Conservation (phyloP, 164 flowering plant genomes). For the Hamamelis virginiana region DNA sequence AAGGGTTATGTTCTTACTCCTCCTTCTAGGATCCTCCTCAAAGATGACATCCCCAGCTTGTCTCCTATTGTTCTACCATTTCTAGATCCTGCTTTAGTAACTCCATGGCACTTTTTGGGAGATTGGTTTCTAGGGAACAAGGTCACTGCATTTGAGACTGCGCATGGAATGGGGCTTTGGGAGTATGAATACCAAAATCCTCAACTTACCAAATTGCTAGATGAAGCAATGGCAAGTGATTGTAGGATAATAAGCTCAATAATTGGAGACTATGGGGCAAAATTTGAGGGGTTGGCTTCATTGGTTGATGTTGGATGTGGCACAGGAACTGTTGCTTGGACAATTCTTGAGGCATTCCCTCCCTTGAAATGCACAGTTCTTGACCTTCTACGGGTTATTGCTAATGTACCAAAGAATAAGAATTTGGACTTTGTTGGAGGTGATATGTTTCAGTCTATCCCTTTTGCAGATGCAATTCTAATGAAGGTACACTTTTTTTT, state of each 20-base stretch:
- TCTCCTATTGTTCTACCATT: slow-evolving; percentile 14
- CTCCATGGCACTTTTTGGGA: slow-evolving; percentile 28
- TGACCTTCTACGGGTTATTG: slow-evolving; percentile 31
- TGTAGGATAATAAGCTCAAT: slow-evolving; percentile 13
- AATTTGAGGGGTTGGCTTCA: slow-evolving; percentile 27
- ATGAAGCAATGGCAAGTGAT: slow-evolving; percentile 32
- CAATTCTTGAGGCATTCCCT: slow-evolving; percentile 25
- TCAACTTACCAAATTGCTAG: slow-evolving; percentile 13
- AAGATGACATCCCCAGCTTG: slow-evolving; percentile 9
- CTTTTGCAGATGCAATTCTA: slow-evolving; percentile 25
- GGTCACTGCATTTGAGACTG: slow-evolving; percentile 24
- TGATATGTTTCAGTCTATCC: slow-evolving; percentile 32
- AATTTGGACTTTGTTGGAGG: slow-evolving; percentile 23
- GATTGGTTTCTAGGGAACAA: slow-evolving; percentile 19
- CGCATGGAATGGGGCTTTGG: slow-evolving; percentile 29
- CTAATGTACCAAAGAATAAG: neutral
- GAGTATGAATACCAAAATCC: slow-evolving; percentile 10
- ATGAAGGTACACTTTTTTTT: slow-evolving; percentile 6
- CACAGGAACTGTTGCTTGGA: slow-evolving; percentile 4
- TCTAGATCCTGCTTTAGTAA: slow-evolving; percentile 22
- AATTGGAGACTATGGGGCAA: slow-evolving; percentile 1
- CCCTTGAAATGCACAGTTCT: slow-evolving; percentile 27
- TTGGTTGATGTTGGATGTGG: slow-evolving; percentile 35
- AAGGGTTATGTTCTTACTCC: slow-evolving; percentile 34
- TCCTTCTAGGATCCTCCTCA: slow-evolving; percentile 28